These are phyloP conservation scores for Xylaria bambusicola DNA, from an alignment of 495 filamentous ascomycete genomes.

Conservation along the genomic window DNA sequence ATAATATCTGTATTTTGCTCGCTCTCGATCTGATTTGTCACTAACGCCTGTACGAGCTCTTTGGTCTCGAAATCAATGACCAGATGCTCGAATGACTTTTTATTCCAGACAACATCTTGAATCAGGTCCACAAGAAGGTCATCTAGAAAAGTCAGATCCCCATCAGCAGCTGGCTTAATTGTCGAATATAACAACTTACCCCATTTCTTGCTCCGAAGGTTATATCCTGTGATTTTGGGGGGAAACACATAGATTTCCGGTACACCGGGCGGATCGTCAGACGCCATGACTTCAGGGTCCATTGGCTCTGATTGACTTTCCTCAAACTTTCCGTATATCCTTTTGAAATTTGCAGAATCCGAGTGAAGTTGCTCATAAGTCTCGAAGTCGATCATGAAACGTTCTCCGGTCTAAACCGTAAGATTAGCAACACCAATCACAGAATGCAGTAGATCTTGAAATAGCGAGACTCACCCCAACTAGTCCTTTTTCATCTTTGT, in stretches of 20 bases:
- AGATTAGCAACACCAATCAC: not conserved
- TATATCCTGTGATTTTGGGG: not conserved
- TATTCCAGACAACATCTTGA: conserved; percentile 46
- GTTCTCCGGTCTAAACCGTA: conserved; percentile 5
- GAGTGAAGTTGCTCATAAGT: conserved; percentile 3
- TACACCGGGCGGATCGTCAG: not conserved
- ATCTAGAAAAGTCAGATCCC: not conserved
- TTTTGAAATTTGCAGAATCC: not conserved
- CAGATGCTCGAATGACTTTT: conserved; percentile 52
- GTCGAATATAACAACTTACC: not conserved
- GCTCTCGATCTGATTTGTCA: conserved; percentile 32
- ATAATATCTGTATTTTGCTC: conserved; percentile 42
- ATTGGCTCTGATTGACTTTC: not conserved
- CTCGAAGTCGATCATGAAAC: not conserved
- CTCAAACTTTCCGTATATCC: not conserved
- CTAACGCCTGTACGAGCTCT: conserved; percentile 50
- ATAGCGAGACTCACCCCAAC: not conserved
- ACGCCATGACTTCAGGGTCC: not conserved
- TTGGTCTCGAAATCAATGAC: conserved; percentile 51
- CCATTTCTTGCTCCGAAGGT: conserved; percentile 3
- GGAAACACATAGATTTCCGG: conserved; percentile 1
- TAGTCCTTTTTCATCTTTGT: not conserved
- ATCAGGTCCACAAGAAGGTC: not conserved
- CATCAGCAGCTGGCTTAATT: not conserved
- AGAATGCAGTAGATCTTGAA: not conserved